Conservation (phyloP, 1,284 basidiomycete genomes). For the Polyporus tsugae region DNA sequence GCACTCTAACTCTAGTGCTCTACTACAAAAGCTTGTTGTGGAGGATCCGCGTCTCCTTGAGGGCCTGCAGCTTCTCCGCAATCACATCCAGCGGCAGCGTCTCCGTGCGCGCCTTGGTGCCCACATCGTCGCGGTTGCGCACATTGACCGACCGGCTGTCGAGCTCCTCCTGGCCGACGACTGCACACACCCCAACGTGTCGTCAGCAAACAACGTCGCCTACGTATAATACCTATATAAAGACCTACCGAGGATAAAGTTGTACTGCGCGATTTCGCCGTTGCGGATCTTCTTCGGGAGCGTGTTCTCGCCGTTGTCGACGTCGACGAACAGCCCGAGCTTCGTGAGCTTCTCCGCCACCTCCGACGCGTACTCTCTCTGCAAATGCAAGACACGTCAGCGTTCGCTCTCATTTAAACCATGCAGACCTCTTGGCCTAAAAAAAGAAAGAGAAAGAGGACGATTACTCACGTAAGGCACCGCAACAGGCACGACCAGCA, state of each 20-base stretch:
- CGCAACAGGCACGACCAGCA: slow-evolving; percentile 94
- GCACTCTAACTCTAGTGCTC: not conserved
- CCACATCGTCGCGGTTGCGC: slow-evolving; percentile 92
- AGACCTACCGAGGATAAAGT: slow-evolving; percentile 92
- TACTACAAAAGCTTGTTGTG: slow-evolving; percentile 56
- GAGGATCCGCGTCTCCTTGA: slow-evolving; percentile 72
- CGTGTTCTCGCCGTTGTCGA: slow-evolving; percentile 93
- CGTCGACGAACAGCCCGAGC: slow-evolving; percentile 88
- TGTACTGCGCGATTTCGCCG: slow-evolving; percentile 93
- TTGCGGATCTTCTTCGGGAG: slow-evolving; percentile 97
- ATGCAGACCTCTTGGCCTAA: too few species aligned
- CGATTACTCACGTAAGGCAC: slow-evolving; percentile 74
- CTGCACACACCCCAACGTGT: slow-evolving; percentile 47
- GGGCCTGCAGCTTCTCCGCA: slow-evolving; percentile 64
- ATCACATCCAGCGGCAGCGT: slow-evolving; percentile 75
- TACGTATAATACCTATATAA: not conserved
- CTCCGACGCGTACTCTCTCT: slow-evolving; percentile 92
- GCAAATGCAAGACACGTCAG: slow-evolving; percentile 31
- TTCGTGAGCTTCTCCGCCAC: slow-evolving; percentile 76
- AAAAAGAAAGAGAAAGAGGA: not conserved
- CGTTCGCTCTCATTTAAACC: not conserved
- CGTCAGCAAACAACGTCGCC: not conserved
- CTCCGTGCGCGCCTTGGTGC: slow-evolving; percentile 78
- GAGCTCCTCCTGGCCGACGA: slow-evolving; percentile 95
- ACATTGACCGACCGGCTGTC: slow-evolving; percentile 91